Evolutionary conservation across 768 basidiomycete genomes (phyloP).

Genomic region (Nevesoporus exiguus): DNA sequence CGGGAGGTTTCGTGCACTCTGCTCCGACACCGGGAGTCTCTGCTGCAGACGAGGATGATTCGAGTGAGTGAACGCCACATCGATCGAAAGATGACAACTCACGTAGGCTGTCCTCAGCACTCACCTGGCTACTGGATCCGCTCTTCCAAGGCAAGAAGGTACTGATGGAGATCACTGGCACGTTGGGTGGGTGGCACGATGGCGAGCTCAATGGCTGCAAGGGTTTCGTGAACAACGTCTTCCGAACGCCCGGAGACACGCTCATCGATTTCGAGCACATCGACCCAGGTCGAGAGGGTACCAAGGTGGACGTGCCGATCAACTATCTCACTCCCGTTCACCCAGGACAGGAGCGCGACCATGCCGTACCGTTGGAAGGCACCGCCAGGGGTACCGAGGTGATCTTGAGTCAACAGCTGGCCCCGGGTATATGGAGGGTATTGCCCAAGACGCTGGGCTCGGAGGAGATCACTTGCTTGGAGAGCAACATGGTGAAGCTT

Average conservation of each 20-base stretch:
- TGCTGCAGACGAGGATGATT: constrained; percentile 28
- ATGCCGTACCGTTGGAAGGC: constrained; percentile 50
- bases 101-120: constrained; percentile 21
- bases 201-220: constrained; percentile 29
- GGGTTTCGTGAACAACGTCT: constrained; percentile 29
- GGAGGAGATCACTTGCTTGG: constrained; percentile 7
- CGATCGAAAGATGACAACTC: constrained; percentile 7
- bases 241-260: constrained; percentile 27
- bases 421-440: constrained; percentile 28
- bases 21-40: constrained; percentile 32
- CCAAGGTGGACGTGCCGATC: constrained; percentile 38
- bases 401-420: constrained; percentile 40
- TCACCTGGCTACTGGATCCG: constrained; percentile 28
- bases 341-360: constrained; percentile 40
- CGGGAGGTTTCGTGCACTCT: constrained; percentile 21
- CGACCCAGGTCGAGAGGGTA: constrained; percentile 31
- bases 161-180: constrained; percentile 28
- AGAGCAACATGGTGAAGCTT: constrained; percentile 26
- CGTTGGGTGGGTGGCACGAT: constrained; percentile 23
- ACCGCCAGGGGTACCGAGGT: constrained; percentile 41
- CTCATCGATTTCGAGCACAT: constrained; percentile 29
- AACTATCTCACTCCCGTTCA: constrained; percentile 40
- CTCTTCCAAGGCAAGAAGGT: constrained; percentile 28
- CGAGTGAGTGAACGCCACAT: constrained; percentile 18
- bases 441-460: constrained; percentile 12